Evolutionary conservation across 2,329 filamentous ascomycete genomes (phyloP), one percentile per base, ranked within the genome.

Genomic region (Beauveria australis): DNA sequence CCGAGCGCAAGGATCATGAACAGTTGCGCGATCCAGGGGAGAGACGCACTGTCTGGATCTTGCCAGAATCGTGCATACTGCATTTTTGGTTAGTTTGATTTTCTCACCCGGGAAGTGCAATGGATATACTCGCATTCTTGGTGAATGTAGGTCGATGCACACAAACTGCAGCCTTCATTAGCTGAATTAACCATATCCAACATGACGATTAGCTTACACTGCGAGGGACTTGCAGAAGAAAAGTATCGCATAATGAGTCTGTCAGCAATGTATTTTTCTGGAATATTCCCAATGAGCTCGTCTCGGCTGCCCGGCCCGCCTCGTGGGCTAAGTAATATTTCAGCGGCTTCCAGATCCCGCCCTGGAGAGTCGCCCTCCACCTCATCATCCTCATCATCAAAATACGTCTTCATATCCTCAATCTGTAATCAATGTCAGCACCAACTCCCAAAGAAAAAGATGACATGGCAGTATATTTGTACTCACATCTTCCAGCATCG

Each of bases 401-500:
- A 84, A 64, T 82, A 85, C 60, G 72, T 75, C 68, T 84, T 83
- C 9, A 85, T 72, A 60, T 85, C 81, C 66, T 85, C 81, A 53
- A 85, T 84, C 80, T 85, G 65, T 12, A 33, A 19, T 18, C 2
- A 22, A 3, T 14, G 58, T 70, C 22, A 68, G 57, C 40, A 48
- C 10, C 26, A 33, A 46, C 49, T 43, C 22, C 19, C 1, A 1
- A 40, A 16, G 5, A 44, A 14, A 40, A 2, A n/a, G 19, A 12
- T 43, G 8, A 12, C 16, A 16, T 37, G 16, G 6, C 18, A 28
- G 30, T 10, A 1, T 18, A 18, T 9, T 10, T 53, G 8, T 30
- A 22, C 78, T 75, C 65, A 84, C 82, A 73, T 85, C 80, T 66
- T 85, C 80, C 12, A 85, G 70, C 69, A 85, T 83, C 2, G 82